Conservation (phyloP, 2,329 filamentous ascomycete genomes). For the Pyricularia sp. region DNA sequence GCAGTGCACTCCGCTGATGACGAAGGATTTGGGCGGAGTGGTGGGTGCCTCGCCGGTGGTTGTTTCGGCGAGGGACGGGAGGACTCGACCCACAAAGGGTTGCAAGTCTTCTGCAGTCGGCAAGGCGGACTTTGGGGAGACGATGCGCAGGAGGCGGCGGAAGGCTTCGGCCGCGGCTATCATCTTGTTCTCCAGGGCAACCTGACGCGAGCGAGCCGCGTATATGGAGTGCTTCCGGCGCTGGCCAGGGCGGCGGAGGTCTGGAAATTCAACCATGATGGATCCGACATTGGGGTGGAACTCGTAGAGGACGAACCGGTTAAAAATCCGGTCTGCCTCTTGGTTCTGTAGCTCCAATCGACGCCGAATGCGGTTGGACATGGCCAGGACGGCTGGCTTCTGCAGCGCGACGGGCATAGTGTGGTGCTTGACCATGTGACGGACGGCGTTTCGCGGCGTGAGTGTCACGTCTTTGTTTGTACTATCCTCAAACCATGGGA, state of each 20-base stretch:
- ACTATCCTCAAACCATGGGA: slow-evolving; percentile 74
- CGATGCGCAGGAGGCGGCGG: slow-evolving; percentile 37
- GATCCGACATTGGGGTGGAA: slow-evolving; percentile 40
- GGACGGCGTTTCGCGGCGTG: slow-evolving; percentile 73
- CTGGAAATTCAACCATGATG: slow-evolving; percentile 34
- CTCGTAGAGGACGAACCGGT: slow-evolving; percentile 31
- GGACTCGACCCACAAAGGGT: slow-evolving; percentile 34
- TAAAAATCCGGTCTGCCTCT: slow-evolving; percentile 46
- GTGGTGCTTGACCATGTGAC: slow-evolving; percentile 51
- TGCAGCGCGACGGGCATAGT: slow-evolving; percentile 61
- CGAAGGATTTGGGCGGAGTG: slow-evolving; percentile 25
- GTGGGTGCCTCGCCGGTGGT: background rate
- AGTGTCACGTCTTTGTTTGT: slow-evolving; percentile 73
- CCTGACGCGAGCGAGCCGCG: slow-evolving; percentile 13
- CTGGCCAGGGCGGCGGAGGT: slow-evolving; percentile 14
- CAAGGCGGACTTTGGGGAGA: slow-evolving; percentile 37
- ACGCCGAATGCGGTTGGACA: slow-evolving; percentile 44
- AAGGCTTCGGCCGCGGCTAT: slow-evolving; percentile 35
- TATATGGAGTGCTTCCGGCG: slow-evolving; percentile 11
- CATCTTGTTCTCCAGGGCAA: slow-evolving; percentile 26
- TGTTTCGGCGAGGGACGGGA: slow-evolving; percentile 30
- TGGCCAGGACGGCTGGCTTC: slow-evolving; percentile 50
- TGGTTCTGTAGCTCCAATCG: slow-evolving; percentile 34
- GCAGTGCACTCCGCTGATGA: slow-evolving; percentile 37
- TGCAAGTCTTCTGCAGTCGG: slow-evolving; percentile 33